Evolutionary conservation across 441 rosid genomes (phyloP).

Genomic region (Corymbia calophylla): DNA sequence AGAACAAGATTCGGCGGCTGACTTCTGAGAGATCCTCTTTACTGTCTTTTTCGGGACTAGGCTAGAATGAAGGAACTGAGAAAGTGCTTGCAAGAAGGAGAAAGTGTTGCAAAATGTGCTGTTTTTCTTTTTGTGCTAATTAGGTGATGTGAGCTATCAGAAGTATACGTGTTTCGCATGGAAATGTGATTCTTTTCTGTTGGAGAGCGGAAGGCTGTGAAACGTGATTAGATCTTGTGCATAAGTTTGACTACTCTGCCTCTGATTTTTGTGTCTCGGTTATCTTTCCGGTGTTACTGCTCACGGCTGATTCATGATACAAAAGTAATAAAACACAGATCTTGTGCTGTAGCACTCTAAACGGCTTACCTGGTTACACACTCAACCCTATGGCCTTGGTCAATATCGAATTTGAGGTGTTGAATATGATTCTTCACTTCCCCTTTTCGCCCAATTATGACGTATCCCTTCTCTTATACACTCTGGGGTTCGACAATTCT

Average conservation of each 20-base stretch:
- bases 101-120: background rate
- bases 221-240: background rate
- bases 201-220: background rate
- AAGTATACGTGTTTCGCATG: background rate
- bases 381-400: background rate
- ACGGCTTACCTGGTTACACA: background rate
- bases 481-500: background rate
- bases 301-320: background rate
- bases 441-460: background rate
- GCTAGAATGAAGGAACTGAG: background rate
- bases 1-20: background rate
- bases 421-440: background rate
- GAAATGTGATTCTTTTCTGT: background rate
- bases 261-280: background rate
- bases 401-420: background rate
- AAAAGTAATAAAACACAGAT: background rate
- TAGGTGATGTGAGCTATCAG: background rate
- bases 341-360: background rate
- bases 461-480: background rate
- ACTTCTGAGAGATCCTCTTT: background rate
- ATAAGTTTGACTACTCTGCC: background rate
- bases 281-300: background rate
- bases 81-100: background rate
- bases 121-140: background rate
- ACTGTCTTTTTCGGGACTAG: background rate